Percentiles rank a stretch among this genome's conserved stretches.
These are phyloP conservation scores for Suillus ampliporus DNA, from an alignment of 768 basidiomycete genomes.

Conservation along the genomic window DNA sequence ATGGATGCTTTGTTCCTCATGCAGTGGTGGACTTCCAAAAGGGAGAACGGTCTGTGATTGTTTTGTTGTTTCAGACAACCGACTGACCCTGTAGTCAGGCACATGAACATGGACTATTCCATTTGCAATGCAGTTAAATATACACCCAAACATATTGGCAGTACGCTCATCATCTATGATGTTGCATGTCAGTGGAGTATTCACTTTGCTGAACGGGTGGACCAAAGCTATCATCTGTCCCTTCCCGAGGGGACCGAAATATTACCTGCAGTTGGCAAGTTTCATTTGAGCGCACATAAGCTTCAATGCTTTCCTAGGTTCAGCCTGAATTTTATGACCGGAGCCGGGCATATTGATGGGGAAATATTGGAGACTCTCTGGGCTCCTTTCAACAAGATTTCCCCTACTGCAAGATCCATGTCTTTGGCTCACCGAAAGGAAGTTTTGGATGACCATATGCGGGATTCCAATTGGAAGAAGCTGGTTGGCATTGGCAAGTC, in stretches of 20 bases:
- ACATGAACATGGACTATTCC: too few relatives aligned
- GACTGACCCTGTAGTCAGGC: too few relatives aligned
- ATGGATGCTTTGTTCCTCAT: too few relatives aligned
- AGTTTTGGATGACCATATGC: constrained; percentile 21
- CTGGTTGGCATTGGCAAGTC: constrained; percentile 26
- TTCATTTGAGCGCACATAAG: constrained; percentile 39
- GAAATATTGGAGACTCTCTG: constrained; percentile 38
- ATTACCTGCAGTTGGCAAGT: constrained; percentile 27
- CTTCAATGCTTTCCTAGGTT: constrained; percentile 30
- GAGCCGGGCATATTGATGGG: constrained; percentile 34
- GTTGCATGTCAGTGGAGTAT: too few relatives aligned
- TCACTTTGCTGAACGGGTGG: constrained; percentile 20
- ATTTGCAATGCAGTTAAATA: too few relatives aligned
- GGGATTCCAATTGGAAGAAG: constrained; percentile 41
- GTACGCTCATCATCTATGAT: too few relatives aligned
- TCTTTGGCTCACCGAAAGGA: constrained; percentile 30
- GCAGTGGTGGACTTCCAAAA: too few relatives aligned
- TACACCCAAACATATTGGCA: too few relatives aligned
- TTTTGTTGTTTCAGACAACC: too few relatives aligned
- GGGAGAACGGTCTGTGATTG: too few relatives aligned
- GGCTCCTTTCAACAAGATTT: constrained; percentile 16
- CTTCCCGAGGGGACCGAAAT: constrained; percentile 16
- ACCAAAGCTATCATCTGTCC: background rate
- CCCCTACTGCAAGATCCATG: constrained; percentile 27
- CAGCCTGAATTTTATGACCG: constrained; percentile 31